Conservation (phyloP, 2,329 filamentous ascomycete genomes). For the Stagonosporopsis rhizophila region DNA sequence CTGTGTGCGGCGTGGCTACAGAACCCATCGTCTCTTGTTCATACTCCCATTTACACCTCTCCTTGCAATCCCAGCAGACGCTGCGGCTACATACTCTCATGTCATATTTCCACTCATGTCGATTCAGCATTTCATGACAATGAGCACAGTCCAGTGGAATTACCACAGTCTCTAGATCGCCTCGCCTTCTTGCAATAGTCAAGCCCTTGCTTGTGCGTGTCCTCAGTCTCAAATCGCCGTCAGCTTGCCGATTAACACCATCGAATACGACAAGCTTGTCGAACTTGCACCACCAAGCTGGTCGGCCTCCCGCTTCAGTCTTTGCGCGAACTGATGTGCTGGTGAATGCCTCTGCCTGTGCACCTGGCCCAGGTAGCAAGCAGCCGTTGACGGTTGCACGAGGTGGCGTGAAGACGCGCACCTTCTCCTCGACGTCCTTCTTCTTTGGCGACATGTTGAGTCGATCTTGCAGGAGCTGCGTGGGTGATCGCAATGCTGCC, state of each 20-base stretch:
- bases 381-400: constrained; percentile 37
- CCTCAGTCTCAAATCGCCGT: constrained; percentile 23
- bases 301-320: constrained; percentile 30
- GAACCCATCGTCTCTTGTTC: constrained; percentile 25
- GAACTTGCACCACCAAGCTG: constrained; percentile 48
- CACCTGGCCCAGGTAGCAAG: constrained; percentile 37
- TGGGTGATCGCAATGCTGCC: constrained; percentile 42
- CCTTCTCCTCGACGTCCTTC: constrained; percentile 24
- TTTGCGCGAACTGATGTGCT: constrained; percentile 38
- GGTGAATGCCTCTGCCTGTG: constrained; percentile 30
- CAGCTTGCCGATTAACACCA: constrained; percentile 25
- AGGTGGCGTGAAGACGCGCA: constrained; percentile 38
- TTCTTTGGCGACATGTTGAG: constrained; percentile 35
- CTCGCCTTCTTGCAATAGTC: constrained; percentile 37
- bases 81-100: constrained; percentile 41
- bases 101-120: constrained; percentile 46
- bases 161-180: constrained; percentile 39
- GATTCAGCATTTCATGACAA: constrained; percentile 44
- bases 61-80: constrained; percentile 46
- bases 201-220: constrained; percentile 43
- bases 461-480: constrained; percentile 40
- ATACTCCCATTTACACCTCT: constrained; percentile 43
- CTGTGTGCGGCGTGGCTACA: constrained; percentile 14
- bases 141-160: constrained; percentile 43
- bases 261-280: constrained; percentile 46